Evolutionary conservation across 176 grass and related monocot genomes (phyloP).

Genomic region (Aegilops speltoides): DNA sequence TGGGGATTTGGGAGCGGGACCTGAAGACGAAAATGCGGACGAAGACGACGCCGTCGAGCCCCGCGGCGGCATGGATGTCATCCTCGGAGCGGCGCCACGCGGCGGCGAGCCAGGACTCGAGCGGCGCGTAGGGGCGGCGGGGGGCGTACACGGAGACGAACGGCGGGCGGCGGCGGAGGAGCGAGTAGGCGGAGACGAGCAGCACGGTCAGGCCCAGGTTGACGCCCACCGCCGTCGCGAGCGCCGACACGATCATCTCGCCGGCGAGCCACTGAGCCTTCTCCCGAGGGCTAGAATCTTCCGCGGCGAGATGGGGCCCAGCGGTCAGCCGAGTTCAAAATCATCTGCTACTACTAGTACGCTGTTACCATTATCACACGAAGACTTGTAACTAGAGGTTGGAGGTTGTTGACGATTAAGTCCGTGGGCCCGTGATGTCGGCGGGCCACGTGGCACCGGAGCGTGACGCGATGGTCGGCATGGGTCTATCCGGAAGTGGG

Average conservation of each 20-base stretch:
- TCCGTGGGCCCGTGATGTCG: background rate
- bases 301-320: constrained; percentile 24
- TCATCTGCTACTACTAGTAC: background rate
- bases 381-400: background rate
- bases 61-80: constrained; percentile 60
- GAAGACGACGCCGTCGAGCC: constrained; percentile 88
- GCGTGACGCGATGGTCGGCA: constrained; percentile 25
- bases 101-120: constrained; percentile 45
- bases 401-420: background rate
- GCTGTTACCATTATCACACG: background rate
- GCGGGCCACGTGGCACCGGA: background rate
- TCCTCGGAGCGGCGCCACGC: constrained; percentile 77
- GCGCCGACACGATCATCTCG: constrained; percentile 86
- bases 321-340: background rate
- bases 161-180: constrained; percentile 60
- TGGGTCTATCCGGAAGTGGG: background rate
- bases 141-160: constrained; percentile 67
- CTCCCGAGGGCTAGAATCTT: background rate
- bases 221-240: constrained; percentile 82
- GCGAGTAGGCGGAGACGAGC: constrained; percentile 60
- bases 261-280: background rate
- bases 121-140: constrained; percentile 59
- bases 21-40: constrained; percentile 90
- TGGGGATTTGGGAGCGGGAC: background rate
- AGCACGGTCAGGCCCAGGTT: constrained; percentile 77